These are phyloP conservation scores for Dothideomycetidae sp. DNA, from an alignment of 2,329 filamentous ascomycete genomes.

Conservation along the genomic window DNA sequence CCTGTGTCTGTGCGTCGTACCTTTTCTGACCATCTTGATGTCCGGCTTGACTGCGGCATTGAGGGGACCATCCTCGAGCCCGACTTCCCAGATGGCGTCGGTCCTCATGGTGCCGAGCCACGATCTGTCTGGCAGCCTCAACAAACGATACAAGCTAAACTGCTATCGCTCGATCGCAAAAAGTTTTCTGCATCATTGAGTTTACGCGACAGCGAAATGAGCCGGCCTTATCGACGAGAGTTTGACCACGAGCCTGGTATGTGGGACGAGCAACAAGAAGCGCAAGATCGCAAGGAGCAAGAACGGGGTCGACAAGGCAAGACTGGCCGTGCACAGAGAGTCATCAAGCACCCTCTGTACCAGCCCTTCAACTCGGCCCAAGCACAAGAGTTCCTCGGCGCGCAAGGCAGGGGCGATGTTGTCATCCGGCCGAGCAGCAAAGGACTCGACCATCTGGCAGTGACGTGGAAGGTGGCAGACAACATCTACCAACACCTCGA, in stretches of 20 bases:
- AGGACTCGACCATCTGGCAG: conserved; percentile 83
- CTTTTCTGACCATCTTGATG: conserved; percentile 85
- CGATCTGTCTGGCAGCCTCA: conserved; percentile 58
- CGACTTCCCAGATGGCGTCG: conserved; percentile 61
- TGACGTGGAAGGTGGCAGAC: conserved; percentile 97
- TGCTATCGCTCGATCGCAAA: conserved; percentile 76
- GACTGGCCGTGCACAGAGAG: conserved; percentile 74
- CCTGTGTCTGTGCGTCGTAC: conserved; percentile 78
- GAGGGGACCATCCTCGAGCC: conserved; percentile 75
- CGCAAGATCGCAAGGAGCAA: conserved; percentile 66
- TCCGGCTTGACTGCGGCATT: conserved; percentile 84
- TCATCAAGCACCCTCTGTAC: conserved; percentile 97
- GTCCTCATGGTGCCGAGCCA: conserved; percentile 39
- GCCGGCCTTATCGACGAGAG: conserved; percentile 53
- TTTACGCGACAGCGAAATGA: conserved; percentile 66
- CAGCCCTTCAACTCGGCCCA: conserved; percentile 82
- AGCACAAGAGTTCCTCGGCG: conserved; percentile 84
- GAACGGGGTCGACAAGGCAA: conserved; percentile 74
- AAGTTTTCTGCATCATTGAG: conserved; percentile 73
- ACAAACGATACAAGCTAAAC: conserved; percentile 78
- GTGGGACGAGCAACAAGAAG: conserved; percentile 57
- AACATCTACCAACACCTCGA: conserved; percentile 97
- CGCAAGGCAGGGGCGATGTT: conserved; percentile 72
- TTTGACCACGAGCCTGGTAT: conserved; percentile 62
- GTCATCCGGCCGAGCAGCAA: conserved; percentile 93